Evolutionary conservation across 2,329 filamentous ascomycete genomes (phyloP).

Genomic region (Penicillium sp.): DNA sequence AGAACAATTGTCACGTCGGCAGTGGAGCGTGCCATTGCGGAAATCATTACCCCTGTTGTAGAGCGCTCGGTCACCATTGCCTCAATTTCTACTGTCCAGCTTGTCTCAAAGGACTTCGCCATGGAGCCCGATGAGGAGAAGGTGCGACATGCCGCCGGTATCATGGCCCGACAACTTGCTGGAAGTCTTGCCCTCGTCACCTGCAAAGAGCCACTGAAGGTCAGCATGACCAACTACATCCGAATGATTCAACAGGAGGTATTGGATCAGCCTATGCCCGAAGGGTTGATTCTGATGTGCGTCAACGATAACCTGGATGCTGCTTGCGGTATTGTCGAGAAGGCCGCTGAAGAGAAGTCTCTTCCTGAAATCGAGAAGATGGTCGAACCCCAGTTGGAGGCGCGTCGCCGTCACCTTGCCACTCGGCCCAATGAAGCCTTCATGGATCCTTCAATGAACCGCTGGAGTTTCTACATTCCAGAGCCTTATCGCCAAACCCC

Average conservation of each 20-base stretch:
- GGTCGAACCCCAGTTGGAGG: conserved; percentile 77
- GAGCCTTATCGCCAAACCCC: conserved; percentile 88
- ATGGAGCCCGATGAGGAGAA: conserved; percentile 89
- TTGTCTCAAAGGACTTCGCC: conserved; percentile 94
- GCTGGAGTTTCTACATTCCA: conserved; percentile 92
- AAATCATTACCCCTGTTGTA: conserved; percentile 96
- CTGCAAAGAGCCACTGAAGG: conserved; percentile 92
- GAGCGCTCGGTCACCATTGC: conserved; percentile 97
- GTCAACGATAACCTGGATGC: conserved; percentile 96
- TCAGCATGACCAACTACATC: conserved; percentile 97
- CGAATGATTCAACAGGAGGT: conserved; percentile 72
- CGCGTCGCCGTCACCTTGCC: conserved; percentile 72
- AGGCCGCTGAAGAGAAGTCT: conserved; percentile 90
- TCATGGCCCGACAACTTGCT: conserved; percentile 91
- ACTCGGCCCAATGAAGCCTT: conserved; percentile 81
- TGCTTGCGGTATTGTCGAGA: conserved; percentile 91
- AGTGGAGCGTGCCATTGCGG: conserved; percentile 84
- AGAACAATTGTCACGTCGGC: conserved; percentile 78
- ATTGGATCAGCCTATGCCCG: conserved; percentile 73
- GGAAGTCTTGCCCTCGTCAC: conserved; percentile 95
- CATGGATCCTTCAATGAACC: conserved; percentile 75
- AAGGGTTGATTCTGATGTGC: conserved; percentile 96
- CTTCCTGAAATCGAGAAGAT: conserved; percentile 93
- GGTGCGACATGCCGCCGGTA: conserved; percentile 81
- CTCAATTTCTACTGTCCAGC: conserved; percentile 91